A percentile compares a stretch with the other conserved stretches of the same genome.
Conservation (phyloP, 441 rosid species). For the Corymbia citriodora region DNA sequence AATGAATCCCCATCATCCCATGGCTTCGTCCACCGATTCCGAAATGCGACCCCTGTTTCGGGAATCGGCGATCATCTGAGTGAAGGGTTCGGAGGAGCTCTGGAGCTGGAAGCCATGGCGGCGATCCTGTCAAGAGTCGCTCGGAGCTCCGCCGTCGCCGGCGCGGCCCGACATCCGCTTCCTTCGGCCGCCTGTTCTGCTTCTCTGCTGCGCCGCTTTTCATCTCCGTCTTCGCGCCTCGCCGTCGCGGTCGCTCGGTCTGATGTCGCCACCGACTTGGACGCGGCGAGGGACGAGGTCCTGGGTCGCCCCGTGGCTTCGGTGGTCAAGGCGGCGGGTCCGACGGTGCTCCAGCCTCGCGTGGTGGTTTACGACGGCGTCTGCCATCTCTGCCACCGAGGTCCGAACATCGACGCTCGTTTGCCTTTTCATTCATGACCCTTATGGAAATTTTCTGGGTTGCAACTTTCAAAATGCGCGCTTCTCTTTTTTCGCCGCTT, state of each 20-base stretch:
- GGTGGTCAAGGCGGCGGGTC: constrained; percentile 21
- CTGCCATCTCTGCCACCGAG: constrained; percentile 95
- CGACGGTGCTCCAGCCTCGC: constrained; percentile 73
- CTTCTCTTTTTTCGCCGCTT: background rate
- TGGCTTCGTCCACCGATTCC: background rate
- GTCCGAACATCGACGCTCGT: constrained; percentile 15
- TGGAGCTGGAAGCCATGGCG: background rate
- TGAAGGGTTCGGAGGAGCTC: background rate
- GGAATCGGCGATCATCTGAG: background rate
- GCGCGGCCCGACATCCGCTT: background rate
- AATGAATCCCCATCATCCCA: background rate
- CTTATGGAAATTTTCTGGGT: background rate
- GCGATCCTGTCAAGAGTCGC: constrained; percentile 6
- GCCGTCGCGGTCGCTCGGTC: constrained; percentile 1
- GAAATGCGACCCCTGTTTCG: background rate
- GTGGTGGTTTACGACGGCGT: constrained; percentile 90
- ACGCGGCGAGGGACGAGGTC: constrained; percentile 16
- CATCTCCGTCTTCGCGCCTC: constrained; percentile 15
- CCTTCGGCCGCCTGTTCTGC: background rate
- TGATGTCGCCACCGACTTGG: constrained; percentile 16
- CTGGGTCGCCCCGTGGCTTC: constrained; percentile 26
- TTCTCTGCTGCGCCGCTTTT: constrained; percentile 1
- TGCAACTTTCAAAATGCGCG: background rate
- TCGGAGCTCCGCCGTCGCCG: background rate
- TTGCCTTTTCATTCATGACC: background rate